phyloP scores from a whole-genome alignment of 768 basidiomycete genomes.

The Pleurotus salmoneostramineus region DNA sequence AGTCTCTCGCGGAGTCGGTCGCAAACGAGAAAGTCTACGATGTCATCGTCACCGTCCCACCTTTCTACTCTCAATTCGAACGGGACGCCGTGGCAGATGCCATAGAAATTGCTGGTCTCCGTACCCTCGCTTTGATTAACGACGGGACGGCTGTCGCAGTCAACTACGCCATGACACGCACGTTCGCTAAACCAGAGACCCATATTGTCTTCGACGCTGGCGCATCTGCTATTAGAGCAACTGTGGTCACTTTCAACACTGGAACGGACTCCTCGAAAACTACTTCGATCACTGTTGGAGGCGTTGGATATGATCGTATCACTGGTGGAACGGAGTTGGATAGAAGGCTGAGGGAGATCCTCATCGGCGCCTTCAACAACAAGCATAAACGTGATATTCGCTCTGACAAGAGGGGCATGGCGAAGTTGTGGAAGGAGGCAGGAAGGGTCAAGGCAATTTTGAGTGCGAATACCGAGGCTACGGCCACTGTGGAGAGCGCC shows the following conservation, averaged over 20 bases:
- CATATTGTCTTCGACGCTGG: slow-evolving; percentile 96
- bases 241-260: slow-evolving; percentile 65
- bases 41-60: slow-evolving; percentile 85
- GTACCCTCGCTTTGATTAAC: slow-evolving; percentile 79
- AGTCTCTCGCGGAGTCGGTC: slow-evolving; percentile 76
- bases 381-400: slow-evolving; percentile 68
- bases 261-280: slow-evolving; percentile 47
- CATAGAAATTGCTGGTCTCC: slow-evolving; percentile 85
- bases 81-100: slow-evolving; percentile 91
- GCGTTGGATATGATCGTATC: slow-evolving; percentile 75
- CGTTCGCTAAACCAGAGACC: slow-evolving; percentile 74
- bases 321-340: slow-evolving; percentile 86
- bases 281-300: slow-evolving; percentile 75
- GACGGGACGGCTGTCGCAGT: slow-evolving; percentile 95
- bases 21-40: slow-evolving; percentile 78
- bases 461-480: slow-evolving; percentile 86
- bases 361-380: slow-evolving; percentile 69
- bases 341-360: slow-evolving; percentile 73
- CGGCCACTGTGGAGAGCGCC: slow-evolving; percentile 79
- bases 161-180: slow-evolving; percentile 96
- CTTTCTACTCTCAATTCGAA: slow-evolving; percentile 88
- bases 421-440: slow-evolving; percentile 94
- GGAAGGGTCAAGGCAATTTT: slow-evolving; percentile 86
- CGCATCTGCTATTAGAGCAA: slow-evolving; percentile 76
- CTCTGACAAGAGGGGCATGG: slow-evolving; percentile 79